phyloP scores from a whole-genome alignment of 2,329 filamentous ascomycete genomes.

The Penicillium paneum region DNA sequence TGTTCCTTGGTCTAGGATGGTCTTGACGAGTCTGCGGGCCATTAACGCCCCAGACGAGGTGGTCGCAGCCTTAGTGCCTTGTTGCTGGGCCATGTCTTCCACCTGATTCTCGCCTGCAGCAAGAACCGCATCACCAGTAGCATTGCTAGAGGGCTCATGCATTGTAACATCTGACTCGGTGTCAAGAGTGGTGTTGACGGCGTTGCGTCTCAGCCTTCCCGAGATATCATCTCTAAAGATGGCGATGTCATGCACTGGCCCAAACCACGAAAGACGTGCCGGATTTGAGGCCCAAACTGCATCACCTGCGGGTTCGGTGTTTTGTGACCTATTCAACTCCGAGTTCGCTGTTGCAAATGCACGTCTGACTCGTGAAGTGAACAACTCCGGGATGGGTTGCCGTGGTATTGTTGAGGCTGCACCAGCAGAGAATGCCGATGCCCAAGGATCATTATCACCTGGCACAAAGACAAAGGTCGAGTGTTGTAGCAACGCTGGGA shows the following conservation, averaged over 20 bases:
- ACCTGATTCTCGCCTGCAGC: conserved; percentile 32
- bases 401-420: conserved; percentile 47
- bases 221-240: conserved; percentile 85
- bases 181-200: conserved; percentile 63
- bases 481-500: conserved; percentile 71
- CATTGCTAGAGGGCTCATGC: conserved; percentile 25
- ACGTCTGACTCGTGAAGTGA: conserved; percentile 80
- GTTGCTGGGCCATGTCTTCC: conserved; percentile 20
- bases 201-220: conserved; percentile 70
- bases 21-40: conserved; percentile 80
- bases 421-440: conserved; percentile 66
- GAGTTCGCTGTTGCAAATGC: conserved; percentile 75
- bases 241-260: conserved; percentile 80
- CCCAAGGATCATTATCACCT: conserved; percentile 97
- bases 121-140: conserved; percentile 15
- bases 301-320: conserved; percentile 60
- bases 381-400: conserved; percentile 72
- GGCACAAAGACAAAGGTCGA: conserved; percentile 91
- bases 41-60: conserved; percentile 39
- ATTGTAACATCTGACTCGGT: conserved; percentile 20
- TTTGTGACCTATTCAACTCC: conserved; percentile 56
- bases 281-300: conserved; percentile 90
- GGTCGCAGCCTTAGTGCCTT: conserved; percentile 14
- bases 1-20: conserved; percentile 84
- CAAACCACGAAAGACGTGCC: conserved; percentile 76